phyloP scores from a whole-genome alignment of 352 stramenopile species.

The Phytophthora uliginosa region DNA sequence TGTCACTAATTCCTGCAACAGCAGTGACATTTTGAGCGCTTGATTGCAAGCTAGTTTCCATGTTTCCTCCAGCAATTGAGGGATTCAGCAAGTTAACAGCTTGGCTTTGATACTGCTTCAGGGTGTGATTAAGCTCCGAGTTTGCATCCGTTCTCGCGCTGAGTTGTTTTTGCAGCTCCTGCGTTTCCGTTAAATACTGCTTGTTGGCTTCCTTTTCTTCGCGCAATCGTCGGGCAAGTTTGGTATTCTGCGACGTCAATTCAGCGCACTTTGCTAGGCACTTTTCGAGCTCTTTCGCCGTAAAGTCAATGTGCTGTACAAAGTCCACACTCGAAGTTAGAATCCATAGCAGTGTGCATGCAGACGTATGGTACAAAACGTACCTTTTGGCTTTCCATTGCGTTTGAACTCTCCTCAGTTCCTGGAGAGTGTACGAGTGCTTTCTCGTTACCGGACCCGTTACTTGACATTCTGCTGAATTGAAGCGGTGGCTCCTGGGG shows the following conservation, averaged over 20 bases:
- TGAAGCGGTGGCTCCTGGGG: slow-evolving; percentile 8
- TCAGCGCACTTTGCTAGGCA: slow-evolving; percentile 35
- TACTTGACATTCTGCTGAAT: slow-evolving; percentile 12
- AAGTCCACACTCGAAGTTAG: not conserved
- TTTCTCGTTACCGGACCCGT: slow-evolving; percentile 14
- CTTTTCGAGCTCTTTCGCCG: slow-evolving; percentile 23
- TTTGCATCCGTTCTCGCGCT: slow-evolving; percentile 29
- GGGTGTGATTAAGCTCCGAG: slow-evolving; percentile 18
- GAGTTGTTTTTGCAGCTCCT: slow-evolving; percentile 33
- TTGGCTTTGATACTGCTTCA: slow-evolving; percentile 21
- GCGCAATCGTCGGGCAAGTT: slow-evolving; percentile 35
- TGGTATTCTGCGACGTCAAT: slow-evolving; percentile 41
- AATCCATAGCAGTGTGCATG: not conserved
- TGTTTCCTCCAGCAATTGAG: not conserved
- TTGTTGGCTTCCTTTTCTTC: slow-evolving; percentile 34
- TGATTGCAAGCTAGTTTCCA: not conserved
- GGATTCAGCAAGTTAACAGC: not conserved
- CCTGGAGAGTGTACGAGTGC: not conserved
- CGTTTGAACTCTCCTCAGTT: not conserved
- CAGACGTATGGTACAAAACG: not conserved
- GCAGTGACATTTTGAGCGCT: not conserved
- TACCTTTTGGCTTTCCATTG: slow-evolving; percentile 26
- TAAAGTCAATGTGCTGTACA: not conserved
- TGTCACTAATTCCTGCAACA: not conserved
- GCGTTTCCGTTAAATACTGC: slow-evolving; percentile 29